These are phyloP conservation scores for Trichophyton rubrum DNA, from an alignment of 2,329 filamentous ascomycete species.

Conservation along the genomic window DNA sequence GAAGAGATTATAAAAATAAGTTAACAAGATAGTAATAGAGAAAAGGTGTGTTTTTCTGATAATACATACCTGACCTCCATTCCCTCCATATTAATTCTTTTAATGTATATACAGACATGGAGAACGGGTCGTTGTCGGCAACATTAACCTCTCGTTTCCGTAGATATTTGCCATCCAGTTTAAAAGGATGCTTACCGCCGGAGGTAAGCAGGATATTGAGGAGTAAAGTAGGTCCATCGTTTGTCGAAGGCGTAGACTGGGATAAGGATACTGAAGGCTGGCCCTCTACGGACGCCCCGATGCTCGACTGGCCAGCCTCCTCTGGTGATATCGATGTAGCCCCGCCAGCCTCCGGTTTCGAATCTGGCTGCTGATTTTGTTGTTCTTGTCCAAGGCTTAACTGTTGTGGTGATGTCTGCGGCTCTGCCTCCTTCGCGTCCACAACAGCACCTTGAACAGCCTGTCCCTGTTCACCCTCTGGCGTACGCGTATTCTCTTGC, in stretches of 20 bases:
- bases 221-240: neutral
- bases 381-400: neutral
- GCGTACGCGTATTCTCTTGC: neutral
- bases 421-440: neutral
- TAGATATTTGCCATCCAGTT: conserved; percentile 77
- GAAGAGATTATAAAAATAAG: too few relatives aligned
- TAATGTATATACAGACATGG: conserved; percentile 83
- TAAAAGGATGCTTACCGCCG: conserved; percentile 77
- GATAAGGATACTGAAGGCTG: neutral
- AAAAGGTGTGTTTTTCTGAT: neutral
- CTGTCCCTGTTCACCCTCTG: neutral
- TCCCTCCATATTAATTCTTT: conserved; percentile 90
- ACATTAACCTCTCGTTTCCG: conserved; percentile 66
- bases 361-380: neutral
- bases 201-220: conserved; percentile 57
- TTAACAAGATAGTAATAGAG: neutral
- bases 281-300: neutral
- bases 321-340: neutral
- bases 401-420: neutral
- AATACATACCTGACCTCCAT: conserved; percentile 59
- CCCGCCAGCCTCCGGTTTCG: neutral
- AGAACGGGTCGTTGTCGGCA: conserved; percentile 67
- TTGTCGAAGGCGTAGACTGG: neutral
- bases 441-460: neutral
- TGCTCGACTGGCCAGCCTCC: neutral